These are phyloP conservation scores for Primulina tabacum DNA, from an alignment of 257 asterid species.

Conservation along the genomic window DNA sequence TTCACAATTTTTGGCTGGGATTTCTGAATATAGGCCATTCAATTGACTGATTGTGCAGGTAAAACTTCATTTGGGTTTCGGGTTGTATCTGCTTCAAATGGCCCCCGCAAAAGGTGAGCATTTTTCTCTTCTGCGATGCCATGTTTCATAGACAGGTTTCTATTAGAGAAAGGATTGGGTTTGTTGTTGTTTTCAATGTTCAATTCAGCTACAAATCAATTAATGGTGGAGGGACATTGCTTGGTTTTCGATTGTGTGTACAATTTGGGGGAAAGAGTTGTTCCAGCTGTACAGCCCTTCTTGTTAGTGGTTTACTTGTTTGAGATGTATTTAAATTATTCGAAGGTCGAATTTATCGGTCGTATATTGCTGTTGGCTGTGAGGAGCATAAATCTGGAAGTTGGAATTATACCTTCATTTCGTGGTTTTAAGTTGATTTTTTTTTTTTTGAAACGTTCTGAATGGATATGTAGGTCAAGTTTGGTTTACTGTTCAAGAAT, in stretches of 20 bases:
- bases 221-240: neutral
- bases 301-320: neutral
- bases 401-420: neutral
- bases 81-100: conserved; percentile 34
- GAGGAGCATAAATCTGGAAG: neutral
- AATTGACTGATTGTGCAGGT: conserved; percentile 28
- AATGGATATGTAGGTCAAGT: neutral
- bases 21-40: neutral
- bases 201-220: neutral
- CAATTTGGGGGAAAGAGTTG: neutral
- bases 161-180: neutral
- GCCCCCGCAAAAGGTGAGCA: conserved; percentile 57
- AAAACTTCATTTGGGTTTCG: conserved; percentile 16
- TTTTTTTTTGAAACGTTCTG: neutral
- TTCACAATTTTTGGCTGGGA: neutral
- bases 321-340: neutral
- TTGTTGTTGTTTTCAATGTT: neutral
- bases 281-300: neutral
- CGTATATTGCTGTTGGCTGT: neutral
- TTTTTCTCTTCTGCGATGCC: neutral
- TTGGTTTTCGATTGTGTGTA: neutral
- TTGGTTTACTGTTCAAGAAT: conserved; percentile 1
- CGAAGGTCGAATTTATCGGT: neutral
- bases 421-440: neutral
- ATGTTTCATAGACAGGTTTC: neutral